Evolutionary conservation across 2,329 filamentous ascomycete species (phyloP).

Genomic region (Calonectria honghensis): DNA sequence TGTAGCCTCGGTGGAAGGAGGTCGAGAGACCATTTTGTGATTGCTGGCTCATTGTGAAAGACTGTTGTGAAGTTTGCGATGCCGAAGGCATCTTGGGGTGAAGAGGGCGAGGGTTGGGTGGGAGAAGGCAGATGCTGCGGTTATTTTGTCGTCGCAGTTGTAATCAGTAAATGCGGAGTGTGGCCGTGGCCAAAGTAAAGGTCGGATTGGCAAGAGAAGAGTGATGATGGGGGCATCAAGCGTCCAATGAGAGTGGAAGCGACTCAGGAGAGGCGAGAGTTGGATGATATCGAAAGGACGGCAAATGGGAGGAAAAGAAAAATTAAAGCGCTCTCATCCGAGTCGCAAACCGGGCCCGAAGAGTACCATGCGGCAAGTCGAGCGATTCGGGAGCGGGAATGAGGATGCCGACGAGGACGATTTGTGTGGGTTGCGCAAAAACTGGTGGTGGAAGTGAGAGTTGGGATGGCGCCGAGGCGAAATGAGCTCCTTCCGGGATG

Average conservation of each 20-base stretch:
- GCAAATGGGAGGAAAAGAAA: not conserved
- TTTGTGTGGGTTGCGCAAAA: conserved; percentile 53
- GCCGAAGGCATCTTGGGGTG: conserved; percentile 62
- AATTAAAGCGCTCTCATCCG: conserved; percentile 44
- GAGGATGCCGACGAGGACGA: conserved; percentile 30
- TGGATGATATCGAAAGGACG: conserved; percentile 9
- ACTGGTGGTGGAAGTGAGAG: conserved; percentile 52
- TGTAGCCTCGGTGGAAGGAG: conserved; percentile 62
- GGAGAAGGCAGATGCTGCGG: conserved; percentile 10
- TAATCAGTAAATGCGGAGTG: not conserved
- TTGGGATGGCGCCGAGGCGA: conserved; percentile 55
- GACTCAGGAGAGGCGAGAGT: conserved; percentile 32
- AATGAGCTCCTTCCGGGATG: conserved; percentile 55
- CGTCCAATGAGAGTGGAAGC: conserved; percentile 36
- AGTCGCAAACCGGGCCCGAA: conserved; percentile 42
- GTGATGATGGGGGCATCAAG: conserved; percentile 34
- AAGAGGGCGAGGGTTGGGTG: conserved; percentile 10
- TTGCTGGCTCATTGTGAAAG: conserved; percentile 74
- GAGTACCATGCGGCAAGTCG: conserved; percentile 51
- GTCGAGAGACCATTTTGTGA: conserved; percentile 64
- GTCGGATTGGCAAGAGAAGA: conserved; percentile 29
- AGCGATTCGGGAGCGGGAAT: conserved; percentile 39
- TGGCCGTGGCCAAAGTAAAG: conserved; percentile 10
- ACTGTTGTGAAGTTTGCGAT: conserved; percentile 73
- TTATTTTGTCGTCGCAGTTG: conserved; percentile 23